Conservation (phyloP, 2,329 filamentous ascomycete species). For the Neofusicoccum sp. region DNA sequence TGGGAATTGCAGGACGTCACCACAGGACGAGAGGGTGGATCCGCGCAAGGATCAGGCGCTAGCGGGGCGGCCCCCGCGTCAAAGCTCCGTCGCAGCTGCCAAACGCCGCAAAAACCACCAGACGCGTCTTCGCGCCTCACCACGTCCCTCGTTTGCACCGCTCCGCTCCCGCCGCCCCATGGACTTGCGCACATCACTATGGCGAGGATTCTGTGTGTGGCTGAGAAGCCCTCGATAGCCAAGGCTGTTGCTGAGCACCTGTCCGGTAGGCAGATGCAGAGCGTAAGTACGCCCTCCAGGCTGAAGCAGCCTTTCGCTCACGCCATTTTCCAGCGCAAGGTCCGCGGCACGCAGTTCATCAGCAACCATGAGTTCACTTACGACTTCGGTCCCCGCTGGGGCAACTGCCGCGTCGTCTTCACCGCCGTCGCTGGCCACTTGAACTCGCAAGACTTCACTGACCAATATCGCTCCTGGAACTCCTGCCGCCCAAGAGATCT, state of each 20-base stretch:
- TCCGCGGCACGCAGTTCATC: conserved; percentile 69
- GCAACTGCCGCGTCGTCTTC: conserved; percentile 82
- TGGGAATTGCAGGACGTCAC: conserved; percentile 15
- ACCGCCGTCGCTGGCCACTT: conserved; percentile 90
- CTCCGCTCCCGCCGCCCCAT: neutral
- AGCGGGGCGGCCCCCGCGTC: neutral
- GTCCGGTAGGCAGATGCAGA: conserved; percentile 57
- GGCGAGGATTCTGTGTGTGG: conserved; percentile 68
- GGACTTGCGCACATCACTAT: conserved; percentile 22
- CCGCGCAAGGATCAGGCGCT: conserved; percentile 6
- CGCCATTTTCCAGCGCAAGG: conserved; percentile 56
- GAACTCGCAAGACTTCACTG: conserved; percentile 73
- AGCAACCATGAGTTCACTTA: conserved; percentile 95
- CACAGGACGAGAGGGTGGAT: conserved; percentile 1
- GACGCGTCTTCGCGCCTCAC: conserved; percentile 2
- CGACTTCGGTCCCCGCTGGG: conserved; percentile 78
- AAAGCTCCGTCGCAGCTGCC: conserved; percentile 7
- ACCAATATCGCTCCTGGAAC: conserved; percentile 74
- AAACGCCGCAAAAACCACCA: conserved; percentile 7
- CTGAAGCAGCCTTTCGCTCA: neutral
- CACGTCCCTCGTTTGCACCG: neutral
- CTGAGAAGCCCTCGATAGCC: conserved; percentile 90
- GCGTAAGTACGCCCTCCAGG: neutral
- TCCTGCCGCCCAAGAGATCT: conserved; percentile 75
- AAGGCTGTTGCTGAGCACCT: conserved; percentile 91